These are phyloP conservation scores for Acanthamoeba castellanii DNA, from an alignment of 208 protist species.

Conservation along the genomic window DNA sequence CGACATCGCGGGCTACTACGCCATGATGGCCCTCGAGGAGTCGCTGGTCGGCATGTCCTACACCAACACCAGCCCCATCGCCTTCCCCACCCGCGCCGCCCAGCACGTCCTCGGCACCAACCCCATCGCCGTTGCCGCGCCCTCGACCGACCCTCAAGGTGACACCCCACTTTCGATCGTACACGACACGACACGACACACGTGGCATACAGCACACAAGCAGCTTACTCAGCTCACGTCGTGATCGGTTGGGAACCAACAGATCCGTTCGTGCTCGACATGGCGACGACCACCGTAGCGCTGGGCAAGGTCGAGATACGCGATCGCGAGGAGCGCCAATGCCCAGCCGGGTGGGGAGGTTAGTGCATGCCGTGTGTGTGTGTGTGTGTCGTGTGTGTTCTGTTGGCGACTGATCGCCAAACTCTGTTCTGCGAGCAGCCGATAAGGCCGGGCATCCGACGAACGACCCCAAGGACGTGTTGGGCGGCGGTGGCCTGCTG, in stretches of 20 bases:
- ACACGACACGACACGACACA: no score
- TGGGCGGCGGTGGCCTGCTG: constrained; percentile 13
- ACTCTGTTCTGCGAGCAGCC: background rate
- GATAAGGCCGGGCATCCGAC: constrained; percentile 56
- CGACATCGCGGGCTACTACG: constrained; percentile 84
- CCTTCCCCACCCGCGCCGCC: constrained; percentile 77
- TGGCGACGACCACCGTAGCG: constrained; percentile 80
- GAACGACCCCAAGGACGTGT: constrained; percentile 19
- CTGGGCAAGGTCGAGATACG: constrained; percentile 82
- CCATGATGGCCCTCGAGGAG: constrained; percentile 71
- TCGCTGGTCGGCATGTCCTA: constrained; percentile 77
- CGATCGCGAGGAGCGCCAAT: constrained; percentile 47
- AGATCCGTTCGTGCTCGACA: constrained; percentile 81
- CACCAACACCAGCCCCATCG: constrained; percentile 82
- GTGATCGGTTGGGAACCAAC: background rate
- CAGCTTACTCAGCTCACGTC: background rate
- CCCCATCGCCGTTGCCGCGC: constrained; percentile 79
- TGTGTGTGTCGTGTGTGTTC: no score
- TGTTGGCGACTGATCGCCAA: no score
- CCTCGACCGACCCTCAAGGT: constrained; percentile 77
- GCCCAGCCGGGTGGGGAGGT: constrained; percentile 78
- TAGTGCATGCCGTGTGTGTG: no score
- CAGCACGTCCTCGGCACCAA: constrained; percentile 83
- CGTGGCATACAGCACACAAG: no score
- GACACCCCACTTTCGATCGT: background rate